phyloP scores from a whole-genome alignment of 192 early-diverging fungal species.

The Geosiphon pyriformis region DNA sequence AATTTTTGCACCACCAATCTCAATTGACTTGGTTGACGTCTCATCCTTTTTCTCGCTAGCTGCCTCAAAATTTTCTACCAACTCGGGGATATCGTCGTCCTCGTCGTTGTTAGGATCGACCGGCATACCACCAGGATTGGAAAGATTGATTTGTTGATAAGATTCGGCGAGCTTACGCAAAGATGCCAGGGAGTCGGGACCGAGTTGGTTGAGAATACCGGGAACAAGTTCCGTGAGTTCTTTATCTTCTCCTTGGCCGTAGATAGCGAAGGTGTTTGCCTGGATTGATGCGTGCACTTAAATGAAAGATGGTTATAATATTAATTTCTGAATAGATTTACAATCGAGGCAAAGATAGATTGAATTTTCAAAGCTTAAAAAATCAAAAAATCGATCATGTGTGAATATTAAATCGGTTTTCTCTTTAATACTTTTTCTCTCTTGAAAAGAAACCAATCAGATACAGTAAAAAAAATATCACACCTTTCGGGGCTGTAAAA shows the following conservation, averaged over 20 bases:
- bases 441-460: too few species aligned
- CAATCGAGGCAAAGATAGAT: too few species aligned
- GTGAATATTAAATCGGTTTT: too few species aligned
- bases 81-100: constrained; percentile 94
- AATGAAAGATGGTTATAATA: neutral
- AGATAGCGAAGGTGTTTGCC: constrained; percentile 95
- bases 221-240: constrained; percentile 78
- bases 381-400: too few species aligned
- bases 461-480: too few species aligned
- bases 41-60: constrained; percentile 27
- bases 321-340: neutral
- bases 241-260: constrained; percentile 77
- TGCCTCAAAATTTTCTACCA: constrained; percentile 71
- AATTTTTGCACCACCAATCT: neutral
- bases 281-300: constrained; percentile 37
- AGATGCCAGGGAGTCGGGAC: constrained; percentile 82
- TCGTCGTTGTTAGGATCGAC: constrained; percentile 53
- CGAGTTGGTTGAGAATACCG: constrained; percentile 78
- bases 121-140: constrained; percentile 34
- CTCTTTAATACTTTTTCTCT: too few species aligned
- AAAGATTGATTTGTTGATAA: constrained; percentile 56
- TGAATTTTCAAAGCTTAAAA: too few species aligned
- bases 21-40: neutral
- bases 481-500: constrained; percentile 85
- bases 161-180: constrained; percentile 84